A percentile compares a stretch with the other conserved stretches of the same genome.
Evolutionary conservation across 2,329 filamentous ascomycete species (phyloP).

Genomic region (Penicillium hesseltinei): DNA sequence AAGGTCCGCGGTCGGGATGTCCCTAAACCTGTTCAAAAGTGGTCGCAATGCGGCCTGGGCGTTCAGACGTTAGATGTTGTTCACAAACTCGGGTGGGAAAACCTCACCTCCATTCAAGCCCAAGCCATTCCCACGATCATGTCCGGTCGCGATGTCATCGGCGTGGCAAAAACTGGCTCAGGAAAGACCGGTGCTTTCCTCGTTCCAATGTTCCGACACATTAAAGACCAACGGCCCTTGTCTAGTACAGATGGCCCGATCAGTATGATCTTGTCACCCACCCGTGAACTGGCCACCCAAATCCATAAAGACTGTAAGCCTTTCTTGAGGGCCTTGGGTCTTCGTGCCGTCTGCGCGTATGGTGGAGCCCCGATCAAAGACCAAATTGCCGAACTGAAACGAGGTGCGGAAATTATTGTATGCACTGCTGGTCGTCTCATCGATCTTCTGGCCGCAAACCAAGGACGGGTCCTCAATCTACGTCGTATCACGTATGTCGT

Average conservation of each 20-base stretch:
- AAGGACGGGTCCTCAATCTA: slow-evolving; percentile 89
- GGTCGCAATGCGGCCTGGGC: slow-evolving; percentile 90
- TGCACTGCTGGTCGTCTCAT: slow-evolving; percentile 95
- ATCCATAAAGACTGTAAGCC: slow-evolving; percentile 94
- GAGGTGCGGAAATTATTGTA: slow-evolving; percentile 90
- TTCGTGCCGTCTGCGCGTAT: slow-evolving; percentile 88
- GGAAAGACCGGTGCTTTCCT: slow-evolving; percentile 96
- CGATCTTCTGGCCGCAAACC: slow-evolving; percentile 88
- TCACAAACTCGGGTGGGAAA: slow-evolving; percentile 75
- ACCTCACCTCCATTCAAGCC: slow-evolving; percentile 89
- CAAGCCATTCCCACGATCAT: slow-evolving; percentile 94
- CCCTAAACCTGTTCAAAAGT: slow-evolving; percentile 92
- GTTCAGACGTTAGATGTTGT: slow-evolving; percentile 85
- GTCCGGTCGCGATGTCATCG: slow-evolving; percentile 93
- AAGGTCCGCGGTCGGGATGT: slow-evolving; percentile 86
- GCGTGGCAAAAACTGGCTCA: slow-evolving; percentile 95
- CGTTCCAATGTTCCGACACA: slow-evolving; percentile 95
- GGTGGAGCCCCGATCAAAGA: slow-evolving; percentile 95
- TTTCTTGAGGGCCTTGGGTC: slow-evolving; percentile 80
- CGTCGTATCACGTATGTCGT: slow-evolving; percentile 89
- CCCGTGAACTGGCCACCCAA: slow-evolving; percentile 87
- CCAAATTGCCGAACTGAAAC: slow-evolving; percentile 93
- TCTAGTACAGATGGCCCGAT: slow-evolving; percentile 85
- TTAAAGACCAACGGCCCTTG: slow-evolving; percentile 84
- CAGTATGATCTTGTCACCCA: slow-evolving; percentile 87